Percentiles rank a stretch among this genome's conserved stretches.
Conservation (phyloP, 768 basidiomycete species). For the Auriscalpium vulgare region DNA sequence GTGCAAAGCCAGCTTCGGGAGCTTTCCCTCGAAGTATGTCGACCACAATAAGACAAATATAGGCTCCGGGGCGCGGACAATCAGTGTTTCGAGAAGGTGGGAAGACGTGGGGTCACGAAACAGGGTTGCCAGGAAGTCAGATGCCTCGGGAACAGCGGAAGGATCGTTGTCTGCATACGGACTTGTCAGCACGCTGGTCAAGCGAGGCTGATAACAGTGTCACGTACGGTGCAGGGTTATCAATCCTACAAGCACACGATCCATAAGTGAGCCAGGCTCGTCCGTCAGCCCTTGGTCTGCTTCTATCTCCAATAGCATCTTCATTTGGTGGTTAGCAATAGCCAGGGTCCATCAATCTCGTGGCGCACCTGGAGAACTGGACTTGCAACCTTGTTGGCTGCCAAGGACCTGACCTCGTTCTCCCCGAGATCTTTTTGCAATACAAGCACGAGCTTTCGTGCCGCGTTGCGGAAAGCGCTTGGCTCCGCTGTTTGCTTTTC, state of each 20-base stretch:
- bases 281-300: constrained; percentile 54
- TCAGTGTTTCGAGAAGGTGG: constrained; percentile 79
- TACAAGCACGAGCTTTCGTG: constrained; percentile 37
- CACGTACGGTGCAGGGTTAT: constrained; percentile 57
- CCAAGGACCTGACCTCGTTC: constrained; percentile 74
- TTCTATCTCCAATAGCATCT: constrained; percentile 85
- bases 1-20: constrained; percentile 69
- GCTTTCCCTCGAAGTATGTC: constrained; percentile 68
- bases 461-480: constrained; percentile 37
- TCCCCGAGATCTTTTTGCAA: constrained; percentile 46
- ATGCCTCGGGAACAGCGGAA: constrained; percentile 35
- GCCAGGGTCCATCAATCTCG: neutral
- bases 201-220: neutral
- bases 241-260: constrained; percentile 68
- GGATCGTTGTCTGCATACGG: constrained; percentile 30
- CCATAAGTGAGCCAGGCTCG: constrained; percentile 67
- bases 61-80: constrained; percentile 48
- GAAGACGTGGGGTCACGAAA: constrained; percentile 85
- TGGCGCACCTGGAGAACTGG: constrained; percentile 60
- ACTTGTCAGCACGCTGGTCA: neutral
- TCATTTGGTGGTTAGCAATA: neutral
- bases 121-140: constrained; percentile 76
- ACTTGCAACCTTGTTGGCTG: constrained; percentile 68
- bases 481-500: constrained; percentile 20
- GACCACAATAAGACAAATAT: constrained; percentile 69